These are phyloP conservation scores for Trichocladium antarcticum DNA, from an alignment of 495 filamentous ascomycete genomes.

Conservation along the genomic window DNA sequence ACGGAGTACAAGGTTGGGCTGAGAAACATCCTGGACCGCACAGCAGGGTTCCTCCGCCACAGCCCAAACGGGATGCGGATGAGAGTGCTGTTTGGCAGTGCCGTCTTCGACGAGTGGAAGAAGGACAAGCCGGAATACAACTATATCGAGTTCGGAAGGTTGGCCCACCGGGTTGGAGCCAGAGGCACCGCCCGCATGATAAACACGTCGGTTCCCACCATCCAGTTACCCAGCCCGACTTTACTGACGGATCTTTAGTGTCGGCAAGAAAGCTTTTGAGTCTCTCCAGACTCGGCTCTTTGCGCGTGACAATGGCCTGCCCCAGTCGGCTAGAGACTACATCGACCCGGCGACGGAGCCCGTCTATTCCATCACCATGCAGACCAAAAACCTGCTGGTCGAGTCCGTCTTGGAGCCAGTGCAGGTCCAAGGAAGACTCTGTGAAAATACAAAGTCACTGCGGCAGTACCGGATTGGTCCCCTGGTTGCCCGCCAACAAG, in stretches of 20 bases:
- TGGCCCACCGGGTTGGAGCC: conserved; percentile 28
- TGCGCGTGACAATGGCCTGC: background rate
- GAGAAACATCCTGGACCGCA: background rate
- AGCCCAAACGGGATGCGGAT: conserved; percentile 29
- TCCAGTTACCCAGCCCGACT: no score
- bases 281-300: background rate
- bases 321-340: background rate
- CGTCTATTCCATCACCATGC: conserved; percentile 5
- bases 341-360: background rate
- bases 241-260: background rate
- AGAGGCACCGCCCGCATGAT: conserved; percentile 27
- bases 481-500: conserved; percentile 2
- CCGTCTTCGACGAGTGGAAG: conserved; percentile 39
- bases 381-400: conserved; percentile 15
- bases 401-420: conserved; percentile 5
- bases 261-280: background rate
- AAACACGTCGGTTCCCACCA: conserved; percentile 22
- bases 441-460: background rate
- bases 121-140: conserved; percentile 27
- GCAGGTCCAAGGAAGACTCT: background rate
- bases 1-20: conserved; percentile 10
- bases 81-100: conserved; percentile 47
- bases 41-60: conserved; percentile 1
- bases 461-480: conserved; percentile 5
- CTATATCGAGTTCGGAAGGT: conserved; percentile 40